Conservation (phyloP, 495 filamentous ascomycete species). For the Penicillium psychrofluorescens region DNA sequence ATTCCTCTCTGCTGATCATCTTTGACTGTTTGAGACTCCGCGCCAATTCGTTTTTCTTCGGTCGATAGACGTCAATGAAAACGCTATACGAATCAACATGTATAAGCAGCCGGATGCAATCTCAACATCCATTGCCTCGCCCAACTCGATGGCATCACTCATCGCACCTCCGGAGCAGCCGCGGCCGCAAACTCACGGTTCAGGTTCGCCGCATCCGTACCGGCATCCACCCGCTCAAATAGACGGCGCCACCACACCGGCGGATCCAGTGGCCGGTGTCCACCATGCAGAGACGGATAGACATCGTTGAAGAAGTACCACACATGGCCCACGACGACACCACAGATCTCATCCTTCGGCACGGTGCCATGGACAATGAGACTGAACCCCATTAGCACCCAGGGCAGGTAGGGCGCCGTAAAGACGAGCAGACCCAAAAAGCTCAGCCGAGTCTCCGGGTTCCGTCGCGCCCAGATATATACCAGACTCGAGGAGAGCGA, state of each 20-base stretch:
- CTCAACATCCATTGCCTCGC: no score
- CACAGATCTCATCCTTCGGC: constrained; percentile 93
- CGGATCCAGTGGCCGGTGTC: constrained; percentile 81
- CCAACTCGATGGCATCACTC: constrained; percentile 2
- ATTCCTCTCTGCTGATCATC: no score
- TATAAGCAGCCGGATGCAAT: no score
- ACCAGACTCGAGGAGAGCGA: constrained; percentile 85
- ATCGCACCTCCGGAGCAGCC: constrained; percentile 33
- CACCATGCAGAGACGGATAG: constrained; percentile 82
- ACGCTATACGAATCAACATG: no score
- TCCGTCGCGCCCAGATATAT: constrained; percentile 97
- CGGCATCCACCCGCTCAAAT: constrained; percentile 50
- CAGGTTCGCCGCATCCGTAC: constrained; percentile 22
- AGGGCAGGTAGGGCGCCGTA: constrained; percentile 88
- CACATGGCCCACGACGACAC: constrained; percentile 86
- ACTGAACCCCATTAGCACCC: constrained; percentile 91
- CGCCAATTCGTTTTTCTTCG: no score
- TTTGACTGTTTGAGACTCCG: no score
- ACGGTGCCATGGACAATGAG: constrained; percentile 76
- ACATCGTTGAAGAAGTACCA: constrained; percentile 99
- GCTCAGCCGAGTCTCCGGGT: constrained; percentile 84
- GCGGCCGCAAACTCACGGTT: constrained; percentile 33
- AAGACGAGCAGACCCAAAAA: constrained; percentile 88
- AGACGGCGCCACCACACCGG: constrained; percentile 85
- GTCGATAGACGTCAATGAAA: no score